A percentile compares a stretch with the other conserved stretches of the same genome.
Evolutionary conservation across 1,284 basidiomycete species (phyloP).

Genomic region (Rhodotorula sp.): DNA sequence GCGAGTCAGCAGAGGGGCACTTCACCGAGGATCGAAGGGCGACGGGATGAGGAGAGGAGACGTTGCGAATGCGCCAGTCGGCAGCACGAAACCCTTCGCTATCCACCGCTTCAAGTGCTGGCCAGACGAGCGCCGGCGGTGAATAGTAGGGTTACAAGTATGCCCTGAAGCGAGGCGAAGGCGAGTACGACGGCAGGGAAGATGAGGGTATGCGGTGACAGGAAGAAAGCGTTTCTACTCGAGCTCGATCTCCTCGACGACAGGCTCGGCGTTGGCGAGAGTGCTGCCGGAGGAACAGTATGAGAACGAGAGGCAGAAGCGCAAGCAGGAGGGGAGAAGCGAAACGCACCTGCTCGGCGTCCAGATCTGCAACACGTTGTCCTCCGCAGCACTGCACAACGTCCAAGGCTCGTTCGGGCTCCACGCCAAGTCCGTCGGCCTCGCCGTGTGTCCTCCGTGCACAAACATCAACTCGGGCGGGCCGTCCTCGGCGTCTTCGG

Average conservation of each 20-base stretch:
- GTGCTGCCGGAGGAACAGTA: conserved; percentile 58
- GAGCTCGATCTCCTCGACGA: conserved; percentile 71
- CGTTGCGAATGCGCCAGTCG: too few species aligned
- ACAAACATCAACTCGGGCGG: conserved; percentile 88
- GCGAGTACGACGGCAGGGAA: too few species aligned
- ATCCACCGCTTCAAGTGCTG: too few species aligned
- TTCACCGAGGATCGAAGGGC: neutral
- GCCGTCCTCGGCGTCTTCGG: conserved; percentile 96
- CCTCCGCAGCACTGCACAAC: conserved; percentile 72
- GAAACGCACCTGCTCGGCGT: conserved; percentile 60
- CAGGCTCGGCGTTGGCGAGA: conserved; percentile 63
- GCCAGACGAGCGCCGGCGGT: too few species aligned
- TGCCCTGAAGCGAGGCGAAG: too few species aligned
- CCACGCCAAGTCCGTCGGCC: conserved; percentile 39
- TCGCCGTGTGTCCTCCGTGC: conserved; percentile 60
- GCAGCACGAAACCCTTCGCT: too few species aligned
- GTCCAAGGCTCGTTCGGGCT: conserved; percentile 68
- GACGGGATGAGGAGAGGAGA: too few species aligned
- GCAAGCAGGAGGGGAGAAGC: neutral
- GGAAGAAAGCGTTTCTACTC: conserved; percentile 50
- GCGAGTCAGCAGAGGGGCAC: too few species aligned
- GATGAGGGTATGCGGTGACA: too few species aligned
- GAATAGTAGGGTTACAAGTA: neutral
- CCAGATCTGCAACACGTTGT: conserved; percentile 85
- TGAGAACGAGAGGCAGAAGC: too few species aligned